Conservation (phyloP, 2,329 filamentous ascomycete species). For the Capronia epimyces region DNA sequence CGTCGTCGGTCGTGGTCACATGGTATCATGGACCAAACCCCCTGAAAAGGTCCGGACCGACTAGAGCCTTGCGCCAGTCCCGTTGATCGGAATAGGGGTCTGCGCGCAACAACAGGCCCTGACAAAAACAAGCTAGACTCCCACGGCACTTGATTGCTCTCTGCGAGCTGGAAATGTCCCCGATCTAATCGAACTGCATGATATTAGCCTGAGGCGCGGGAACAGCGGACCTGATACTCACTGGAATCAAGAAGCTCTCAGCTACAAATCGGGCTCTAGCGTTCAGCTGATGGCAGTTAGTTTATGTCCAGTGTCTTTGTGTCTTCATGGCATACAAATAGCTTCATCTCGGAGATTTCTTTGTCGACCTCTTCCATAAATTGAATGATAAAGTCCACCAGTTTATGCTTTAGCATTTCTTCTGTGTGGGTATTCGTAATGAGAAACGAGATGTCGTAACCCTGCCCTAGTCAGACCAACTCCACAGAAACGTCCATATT, state of each 20-base stretch:
- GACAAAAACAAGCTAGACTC: background rate
- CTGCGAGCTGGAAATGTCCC: background rate
- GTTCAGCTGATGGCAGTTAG: constrained; percentile 64
- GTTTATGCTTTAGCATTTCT: constrained; percentile 97
- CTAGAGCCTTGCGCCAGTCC: constrained; percentile 2
- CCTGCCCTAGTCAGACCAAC: constrained; percentile 47
- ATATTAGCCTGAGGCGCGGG: constrained; percentile 1
- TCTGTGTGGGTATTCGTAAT: constrained; percentile 99
- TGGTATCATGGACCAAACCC: background rate
- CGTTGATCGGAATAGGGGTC: background rate
- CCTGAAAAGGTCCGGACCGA: background rate
- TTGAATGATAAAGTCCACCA: constrained; percentile 98
- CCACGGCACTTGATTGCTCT: background rate
- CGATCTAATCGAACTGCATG: constrained; percentile 18
- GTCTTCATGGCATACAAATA: constrained; percentile 62
- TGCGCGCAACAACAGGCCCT: background rate
- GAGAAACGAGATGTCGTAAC: constrained; percentile 97
- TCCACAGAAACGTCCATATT: background rate
- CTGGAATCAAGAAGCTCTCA: constrained; percentile 94
- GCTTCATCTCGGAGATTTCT: constrained; percentile 99
- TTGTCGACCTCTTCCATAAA: constrained; percentile 99
- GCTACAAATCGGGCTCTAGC: constrained; percentile 95
- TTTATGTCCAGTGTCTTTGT: constrained; percentile 4
- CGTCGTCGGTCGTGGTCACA: constrained; percentile 5
- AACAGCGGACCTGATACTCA: constrained; percentile 41